phyloP scores from a whole-genome alignment of 108 stramenopile species.

The Fragilaria radians region DNA sequence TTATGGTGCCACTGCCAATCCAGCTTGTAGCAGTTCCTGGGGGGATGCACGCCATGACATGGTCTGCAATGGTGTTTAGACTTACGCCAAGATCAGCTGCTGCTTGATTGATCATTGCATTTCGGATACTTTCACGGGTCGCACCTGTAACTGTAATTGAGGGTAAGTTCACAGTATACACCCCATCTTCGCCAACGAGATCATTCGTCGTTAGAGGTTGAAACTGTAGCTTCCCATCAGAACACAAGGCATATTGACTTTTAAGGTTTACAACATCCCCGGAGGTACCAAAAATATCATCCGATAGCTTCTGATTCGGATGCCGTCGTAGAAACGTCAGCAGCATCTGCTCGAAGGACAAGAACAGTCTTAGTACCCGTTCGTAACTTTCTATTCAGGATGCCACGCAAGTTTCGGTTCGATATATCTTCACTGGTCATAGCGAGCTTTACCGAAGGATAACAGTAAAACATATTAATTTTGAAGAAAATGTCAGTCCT shows the following conservation, averaged over 20 bases:
- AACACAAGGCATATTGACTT: conserved; percentile 18
- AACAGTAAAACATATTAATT: too few species aligned
- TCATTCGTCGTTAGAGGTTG: not conserved
- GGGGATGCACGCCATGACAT: conserved; percentile 57
- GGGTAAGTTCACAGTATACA: not conserved
- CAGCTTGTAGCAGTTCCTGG: conserved; percentile 7
- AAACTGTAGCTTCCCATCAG: conserved; percentile 23
- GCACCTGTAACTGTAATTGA: not conserved
- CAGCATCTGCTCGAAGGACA: conserved; percentile 20
- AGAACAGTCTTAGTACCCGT: conserved; percentile 20
- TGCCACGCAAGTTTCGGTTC: too few species aligned
- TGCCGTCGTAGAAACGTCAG: conserved; percentile 3
- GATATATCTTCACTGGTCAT: too few species aligned
- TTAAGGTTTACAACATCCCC: conserved; percentile 10
- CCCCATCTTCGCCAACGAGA: not conserved
- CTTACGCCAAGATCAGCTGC: not conserved
- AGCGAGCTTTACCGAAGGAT: too few species aligned
- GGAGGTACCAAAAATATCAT: conserved; percentile 3
- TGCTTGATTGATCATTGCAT: not conserved
- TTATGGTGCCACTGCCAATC: conserved; percentile 16
- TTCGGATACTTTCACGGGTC: not conserved
- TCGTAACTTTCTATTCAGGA: too few species aligned
- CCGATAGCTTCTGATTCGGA: not conserved
- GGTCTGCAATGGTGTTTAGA: conserved; percentile 6
- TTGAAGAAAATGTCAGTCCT: too few species aligned